Evolutionary conservation across 164 flowering plant species (phyloP).

Genomic region (Vitis rupestris): DNA sequence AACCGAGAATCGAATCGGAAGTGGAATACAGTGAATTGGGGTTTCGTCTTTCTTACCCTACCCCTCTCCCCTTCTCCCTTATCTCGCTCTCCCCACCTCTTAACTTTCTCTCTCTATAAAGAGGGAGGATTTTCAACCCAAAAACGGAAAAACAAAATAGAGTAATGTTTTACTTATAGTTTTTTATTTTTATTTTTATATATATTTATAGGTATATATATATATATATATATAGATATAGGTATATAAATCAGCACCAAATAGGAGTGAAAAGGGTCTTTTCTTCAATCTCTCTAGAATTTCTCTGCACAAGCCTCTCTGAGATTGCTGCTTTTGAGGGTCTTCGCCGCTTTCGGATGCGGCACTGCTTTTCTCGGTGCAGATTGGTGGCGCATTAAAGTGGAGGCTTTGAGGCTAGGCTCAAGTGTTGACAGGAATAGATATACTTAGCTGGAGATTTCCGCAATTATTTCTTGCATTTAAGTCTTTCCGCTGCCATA

Average conservation of each 20-base stretch:
- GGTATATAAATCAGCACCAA: not conserved
- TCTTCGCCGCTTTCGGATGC: constrained; percentile 30
- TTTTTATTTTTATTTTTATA: not conserved
- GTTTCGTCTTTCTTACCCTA: constrained; percentile 21
- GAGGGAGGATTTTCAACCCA: constrained; percentile 4
- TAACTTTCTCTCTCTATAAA: not conserved
- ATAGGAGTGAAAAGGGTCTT: constrained; percentile 14
- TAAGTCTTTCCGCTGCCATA: constrained; percentile 24
- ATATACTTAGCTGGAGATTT: constrained; percentile 14
- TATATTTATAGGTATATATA: too few species aligned
- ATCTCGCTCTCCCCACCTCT: not conserved
- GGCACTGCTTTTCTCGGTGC: constrained; percentile 14
- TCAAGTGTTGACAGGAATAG: constrained; percentile 2
- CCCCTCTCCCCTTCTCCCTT: not conserved
- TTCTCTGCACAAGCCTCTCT: constrained; percentile 1
- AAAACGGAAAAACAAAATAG: not conserved
- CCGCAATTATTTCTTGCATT: constrained; percentile 28
- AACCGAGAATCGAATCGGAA: constrained; percentile 36
- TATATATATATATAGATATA: too few species aligned
- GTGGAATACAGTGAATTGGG: constrained; percentile 23
- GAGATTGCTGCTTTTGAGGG: constrained; percentile 25
- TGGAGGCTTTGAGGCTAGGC: not conserved
- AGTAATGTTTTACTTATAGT: not conserved
- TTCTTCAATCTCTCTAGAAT: constrained; percentile 1
- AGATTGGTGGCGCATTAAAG: constrained; percentile 38